These are phyloP conservation scores for Colletotrichum coccodes DNA, from an alignment of 2,329 filamentous ascomycete species.

Conservation along the genomic window DNA sequence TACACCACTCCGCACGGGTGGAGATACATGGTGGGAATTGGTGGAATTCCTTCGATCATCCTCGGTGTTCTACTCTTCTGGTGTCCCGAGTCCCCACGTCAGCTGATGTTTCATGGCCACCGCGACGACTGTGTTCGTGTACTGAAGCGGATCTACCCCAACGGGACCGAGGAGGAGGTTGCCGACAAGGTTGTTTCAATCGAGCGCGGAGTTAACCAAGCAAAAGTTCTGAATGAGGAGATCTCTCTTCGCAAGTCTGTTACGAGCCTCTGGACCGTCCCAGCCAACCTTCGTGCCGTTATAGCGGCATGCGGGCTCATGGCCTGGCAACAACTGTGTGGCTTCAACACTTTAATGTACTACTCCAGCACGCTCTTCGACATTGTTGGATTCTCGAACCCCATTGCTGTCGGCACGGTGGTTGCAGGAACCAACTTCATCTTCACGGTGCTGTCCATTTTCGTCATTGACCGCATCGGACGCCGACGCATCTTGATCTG, in stretches of 20 bases:
- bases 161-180: slow-evolving; percentile 37
- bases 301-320: slow-evolving; percentile 54
- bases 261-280: slow-evolving; percentile 44
- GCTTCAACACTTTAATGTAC: slow-evolving; percentile 33
- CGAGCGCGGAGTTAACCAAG: slow-evolving; percentile 15
- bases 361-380: slow-evolving; percentile 35
- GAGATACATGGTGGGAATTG: slow-evolving; percentile 31
- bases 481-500: slow-evolving; percentile 55
- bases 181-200: slow-evolving; percentile 38
- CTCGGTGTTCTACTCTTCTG: slow-evolving; percentile 32
- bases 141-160: slow-evolving; percentile 1
- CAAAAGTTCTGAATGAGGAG: slow-evolving; percentile 8
- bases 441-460: slow-evolving; percentile 58
- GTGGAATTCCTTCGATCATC: slow-evolving; percentile 34
- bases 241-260: slow-evolving; percentile 32
- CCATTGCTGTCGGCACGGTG: slow-evolving; percentile 53
- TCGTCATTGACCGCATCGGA: slow-evolving; percentile 56
- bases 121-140: slow-evolving; percentile 42
- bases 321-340: slow-evolving; percentile 46
- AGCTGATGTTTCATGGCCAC: slow-evolving; percentile 39
- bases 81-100: slow-evolving; percentile 32
- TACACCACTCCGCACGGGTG: slow-evolving; percentile 42
- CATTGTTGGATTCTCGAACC: slow-evolving; percentile 44
- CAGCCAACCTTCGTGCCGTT: slow-evolving; percentile 50
- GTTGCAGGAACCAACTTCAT: slow-evolving; percentile 59